Conservation (phyloP, 208 protist species). For the Balamuthia mandrillaris region DNA sequence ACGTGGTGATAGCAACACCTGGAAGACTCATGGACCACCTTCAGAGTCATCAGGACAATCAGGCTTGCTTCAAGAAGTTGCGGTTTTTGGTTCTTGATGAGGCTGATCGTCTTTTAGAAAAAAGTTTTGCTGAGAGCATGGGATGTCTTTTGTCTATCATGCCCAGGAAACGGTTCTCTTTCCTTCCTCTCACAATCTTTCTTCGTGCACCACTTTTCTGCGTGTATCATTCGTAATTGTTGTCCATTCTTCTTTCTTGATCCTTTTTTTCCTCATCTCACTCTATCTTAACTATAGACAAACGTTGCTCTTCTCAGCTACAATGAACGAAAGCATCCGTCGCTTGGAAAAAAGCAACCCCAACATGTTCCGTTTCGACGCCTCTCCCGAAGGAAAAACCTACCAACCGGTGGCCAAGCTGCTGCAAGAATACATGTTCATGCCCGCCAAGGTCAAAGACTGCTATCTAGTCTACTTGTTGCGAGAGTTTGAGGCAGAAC, state of each 20-base stretch:
- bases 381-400: background rate
- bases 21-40: constrained; percentile 69
- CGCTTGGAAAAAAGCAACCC: constrained; percentile 38
- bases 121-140: constrained; percentile 48
- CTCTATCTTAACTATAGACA: constrained; percentile 47
- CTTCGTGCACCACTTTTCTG: no score
- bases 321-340: constrained; percentile 55
- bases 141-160: constrained; percentile 45
- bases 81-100: constrained; percentile 72
- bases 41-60: constrained; percentile 79
- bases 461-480: constrained; percentile 60
- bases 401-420: background rate
- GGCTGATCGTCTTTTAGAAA: constrained; percentile 68
- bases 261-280: background rate
- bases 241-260: no score
- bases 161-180: constrained; percentile 43
- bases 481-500: background rate
- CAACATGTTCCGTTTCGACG: constrained; percentile 41
- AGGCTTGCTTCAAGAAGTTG: constrained; percentile 77
- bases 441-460: constrained; percentile 63
- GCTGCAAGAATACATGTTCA: constrained; percentile 67
- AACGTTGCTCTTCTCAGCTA: constrained; percentile 79
- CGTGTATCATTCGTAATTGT: no score
- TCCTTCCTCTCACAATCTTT: no score
- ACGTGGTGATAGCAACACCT: constrained; percentile 73